Conservation (phyloP, 2,329 filamentous ascomycete species). For the Epichloe scottii region DNA sequence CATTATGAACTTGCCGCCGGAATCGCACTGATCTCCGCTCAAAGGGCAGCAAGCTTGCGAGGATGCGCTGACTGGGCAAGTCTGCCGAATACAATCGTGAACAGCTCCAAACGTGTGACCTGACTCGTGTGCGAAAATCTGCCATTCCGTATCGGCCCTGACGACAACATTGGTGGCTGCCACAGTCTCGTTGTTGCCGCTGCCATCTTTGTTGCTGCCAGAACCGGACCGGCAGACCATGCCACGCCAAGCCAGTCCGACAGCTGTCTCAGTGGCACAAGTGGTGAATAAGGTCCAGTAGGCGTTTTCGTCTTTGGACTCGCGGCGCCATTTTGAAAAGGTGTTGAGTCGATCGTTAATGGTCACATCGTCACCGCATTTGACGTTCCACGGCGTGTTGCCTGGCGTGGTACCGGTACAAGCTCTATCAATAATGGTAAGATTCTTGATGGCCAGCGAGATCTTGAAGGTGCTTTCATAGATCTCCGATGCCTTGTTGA, state of each 20-base stretch:
- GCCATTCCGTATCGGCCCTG: slow-evolving; percentile 75
- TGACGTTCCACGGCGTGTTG: slow-evolving; percentile 72
- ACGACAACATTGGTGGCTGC: slow-evolving; percentile 84
- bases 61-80: slow-evolving; percentile 51
- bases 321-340: slow-evolving; percentile 81
- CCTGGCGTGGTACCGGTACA: slow-evolving; percentile 60
- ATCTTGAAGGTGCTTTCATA: slow-evolving; percentile 94
- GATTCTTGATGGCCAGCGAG: slow-evolving; percentile 75
- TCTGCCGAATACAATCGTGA: slow-evolving; percentile 68
- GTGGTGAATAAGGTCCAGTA: slow-evolving; percentile 86
- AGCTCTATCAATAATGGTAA: slow-evolving; percentile 62
- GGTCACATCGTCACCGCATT: slow-evolving; percentile 48
- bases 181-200: slow-evolving; percentile 54
- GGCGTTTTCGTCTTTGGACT: slow-evolving; percentile 65
- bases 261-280: slow-evolving; percentile 70
- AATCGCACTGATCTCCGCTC: slow-evolving; percentile 54
- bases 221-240: slow-evolving; percentile 61
- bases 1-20: slow-evolving; percentile 78
- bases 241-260: slow-evolving; percentile 87
- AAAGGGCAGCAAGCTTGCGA: slow-evolving; percentile 67
- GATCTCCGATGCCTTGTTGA: slow-evolving; percentile 76
- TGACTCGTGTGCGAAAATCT: slow-evolving; percentile 87
- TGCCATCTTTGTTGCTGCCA: slow-evolving; percentile 34
- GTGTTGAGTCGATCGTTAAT: slow-evolving; percentile 72
- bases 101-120: slow-evolving; percentile 94